phyloP scores from a whole-genome alignment of 805 yeast species.

The Yamadazyma akitaensis region DNA sequence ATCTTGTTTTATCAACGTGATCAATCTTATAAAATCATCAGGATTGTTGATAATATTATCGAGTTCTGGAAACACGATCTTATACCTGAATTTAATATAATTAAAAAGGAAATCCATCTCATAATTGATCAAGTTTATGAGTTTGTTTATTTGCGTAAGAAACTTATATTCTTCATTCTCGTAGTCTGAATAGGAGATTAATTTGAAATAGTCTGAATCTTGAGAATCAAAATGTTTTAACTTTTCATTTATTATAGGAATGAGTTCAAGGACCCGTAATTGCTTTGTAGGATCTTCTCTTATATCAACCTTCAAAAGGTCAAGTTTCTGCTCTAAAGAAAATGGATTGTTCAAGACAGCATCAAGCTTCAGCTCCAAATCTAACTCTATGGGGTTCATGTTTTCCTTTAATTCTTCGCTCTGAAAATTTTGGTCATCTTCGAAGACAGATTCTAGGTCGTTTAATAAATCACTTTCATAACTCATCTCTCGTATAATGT shows the following conservation, averaged over 20 bases:
- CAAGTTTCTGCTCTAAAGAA: slow-evolving; percentile 9
- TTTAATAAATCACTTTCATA: slow-evolving; percentile 41
- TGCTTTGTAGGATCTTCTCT: slow-evolving; percentile 19
- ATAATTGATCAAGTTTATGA: slow-evolving; percentile 49
- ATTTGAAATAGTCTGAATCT: slow-evolving; percentile 29
- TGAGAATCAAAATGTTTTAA: slow-evolving; percentile 20
- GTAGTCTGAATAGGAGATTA: slow-evolving; percentile 25
- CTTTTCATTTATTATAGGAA: slow-evolving; percentile 22
- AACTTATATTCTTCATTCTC: slow-evolving; percentile 45
- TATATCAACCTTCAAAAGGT: slow-evolving; percentile 17
- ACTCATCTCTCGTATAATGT: slow-evolving; percentile 17
- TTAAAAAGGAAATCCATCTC: slow-evolving; percentile 52
- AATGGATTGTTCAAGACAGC: slow-evolving; percentile 11
- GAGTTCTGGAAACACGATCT: slow-evolving; percentile 67
- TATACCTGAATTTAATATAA: slow-evolving; percentile 51
- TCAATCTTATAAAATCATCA: slow-evolving; percentile 54
- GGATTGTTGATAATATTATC: slow-evolving; percentile 61
- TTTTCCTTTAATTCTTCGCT: not conserved
- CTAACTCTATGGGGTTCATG: not conserved
- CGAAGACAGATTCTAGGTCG: slow-evolving; percentile 29
- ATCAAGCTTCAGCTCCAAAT: slow-evolving; percentile 7
- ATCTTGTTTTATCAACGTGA: slow-evolving; percentile 50
- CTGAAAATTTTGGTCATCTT: not conserved
- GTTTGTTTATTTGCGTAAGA: slow-evolving; percentile 50
- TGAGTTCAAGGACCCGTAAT: slow-evolving; percentile 21